Percentiles rank a stretch among this genome's conserved stretches.
Evolutionary conservation across 148 eudicot species (phyloP).

Genomic region (Limonium bicolor): DNA sequence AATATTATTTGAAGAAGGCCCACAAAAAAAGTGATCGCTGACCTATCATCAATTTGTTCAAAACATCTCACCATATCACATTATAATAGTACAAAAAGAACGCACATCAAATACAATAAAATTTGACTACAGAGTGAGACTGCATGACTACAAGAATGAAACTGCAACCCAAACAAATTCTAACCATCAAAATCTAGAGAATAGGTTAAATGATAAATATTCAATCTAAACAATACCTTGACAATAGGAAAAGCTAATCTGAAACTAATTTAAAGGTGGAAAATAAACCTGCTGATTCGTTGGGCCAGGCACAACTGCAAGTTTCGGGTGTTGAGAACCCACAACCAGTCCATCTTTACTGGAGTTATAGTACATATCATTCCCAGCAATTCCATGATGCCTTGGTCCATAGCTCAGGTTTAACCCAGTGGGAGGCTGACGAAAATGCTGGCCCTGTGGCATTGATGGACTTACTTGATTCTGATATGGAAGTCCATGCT

Average conservation of each 20-base stretch:
- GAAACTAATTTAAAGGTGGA: too few relatives aligned
- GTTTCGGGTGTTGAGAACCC: conserved; percentile 58
- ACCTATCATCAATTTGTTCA: background rate
- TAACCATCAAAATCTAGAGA: background rate
- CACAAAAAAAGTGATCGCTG: background rate
- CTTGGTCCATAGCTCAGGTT: conserved; percentile 45
- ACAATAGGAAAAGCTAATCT: too few relatives aligned
- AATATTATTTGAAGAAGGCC: background rate
- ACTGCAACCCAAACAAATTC: background rate
- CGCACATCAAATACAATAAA: background rate
- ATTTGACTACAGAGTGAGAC: background rate
- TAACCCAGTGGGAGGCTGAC: conserved; percentile 26
- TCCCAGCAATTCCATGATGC: conserved; percentile 33
- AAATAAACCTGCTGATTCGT: conserved; percentile 65
- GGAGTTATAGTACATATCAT: conserved; percentile 27
- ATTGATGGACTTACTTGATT: conserved; percentile 41
- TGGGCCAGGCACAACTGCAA: conserved; percentile 54
- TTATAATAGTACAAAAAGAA: background rate
- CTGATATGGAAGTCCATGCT: conserved; percentile 37
- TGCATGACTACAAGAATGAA: background rate
- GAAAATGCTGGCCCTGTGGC: conserved; percentile 42
- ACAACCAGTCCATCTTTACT: conserved; percentile 27
- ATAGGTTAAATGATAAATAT: background rate
- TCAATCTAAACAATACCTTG: background rate
- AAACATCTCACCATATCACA: background rate